Conservation (phyloP, 108 stramenopile genomes). For the Pseudonitzschia multiseries region DNA sequence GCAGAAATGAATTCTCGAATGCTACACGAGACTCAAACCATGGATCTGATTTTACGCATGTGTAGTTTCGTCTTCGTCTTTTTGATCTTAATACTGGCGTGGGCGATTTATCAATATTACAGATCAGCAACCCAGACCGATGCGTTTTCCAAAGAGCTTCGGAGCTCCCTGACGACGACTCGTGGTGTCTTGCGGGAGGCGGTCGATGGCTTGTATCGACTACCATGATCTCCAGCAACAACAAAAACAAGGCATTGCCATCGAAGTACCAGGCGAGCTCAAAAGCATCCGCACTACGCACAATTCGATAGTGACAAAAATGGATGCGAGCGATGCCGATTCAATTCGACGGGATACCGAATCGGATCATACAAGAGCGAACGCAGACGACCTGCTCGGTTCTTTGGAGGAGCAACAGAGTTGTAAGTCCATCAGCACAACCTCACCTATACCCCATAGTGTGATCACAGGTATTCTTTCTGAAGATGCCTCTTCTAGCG, state of each 20-base stretch:
- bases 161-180: neutral
- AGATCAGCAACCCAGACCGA: conserved; percentile 7
- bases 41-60: conserved; percentile 15
- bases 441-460: too few species aligned
- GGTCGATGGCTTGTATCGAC: neutral
- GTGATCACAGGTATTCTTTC: too few species aligned
- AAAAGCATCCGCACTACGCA: too few species aligned
- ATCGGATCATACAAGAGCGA: too few species aligned
- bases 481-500: too few species aligned
- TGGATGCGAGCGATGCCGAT: too few species aligned
- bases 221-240: neutral
- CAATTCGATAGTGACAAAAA: too few species aligned
- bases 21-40: conserved; percentile 17
- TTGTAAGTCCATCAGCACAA: too few species aligned
- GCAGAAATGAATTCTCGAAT: conserved; percentile 11
- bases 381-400: too few species aligned
- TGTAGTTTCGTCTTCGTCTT: conserved; percentile 3
- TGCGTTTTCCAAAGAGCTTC: neutral
- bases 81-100: conserved; percentile 12
- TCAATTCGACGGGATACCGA: too few species aligned
- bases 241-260: neutral
- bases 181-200: conserved; percentile 4
- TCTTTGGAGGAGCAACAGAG: too few species aligned
- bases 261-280: neutral
- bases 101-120: conserved; percentile 25